Conservation (phyloP, 495 filamentous ascomycete species). For the Evansstolkia leycettana region DNA sequence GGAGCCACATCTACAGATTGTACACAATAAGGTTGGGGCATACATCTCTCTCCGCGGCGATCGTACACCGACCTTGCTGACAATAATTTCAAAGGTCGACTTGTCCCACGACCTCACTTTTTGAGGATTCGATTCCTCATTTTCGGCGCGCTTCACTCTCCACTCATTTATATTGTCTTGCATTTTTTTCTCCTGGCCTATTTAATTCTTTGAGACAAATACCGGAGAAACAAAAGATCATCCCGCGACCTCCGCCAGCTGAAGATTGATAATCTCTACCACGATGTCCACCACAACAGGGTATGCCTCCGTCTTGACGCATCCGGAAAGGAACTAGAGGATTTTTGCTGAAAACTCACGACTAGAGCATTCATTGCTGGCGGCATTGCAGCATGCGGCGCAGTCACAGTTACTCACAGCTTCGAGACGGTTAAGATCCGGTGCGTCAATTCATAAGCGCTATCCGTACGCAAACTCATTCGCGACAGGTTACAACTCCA, state of each 20-base stretch:
- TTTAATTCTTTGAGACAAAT: no score
- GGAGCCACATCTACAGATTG: no score
- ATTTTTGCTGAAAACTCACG: conserved; percentile 1
- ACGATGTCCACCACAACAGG: conserved; percentile 42
- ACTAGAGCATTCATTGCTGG: conserved; percentile 74
- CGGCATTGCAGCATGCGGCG: conserved; percentile 91
- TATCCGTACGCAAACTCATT: not conserved
- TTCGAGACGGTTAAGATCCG: conserved; percentile 99
- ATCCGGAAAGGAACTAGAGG: no score
- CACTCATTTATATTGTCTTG: not conserved
- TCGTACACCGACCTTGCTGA: no score
- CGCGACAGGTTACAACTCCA: conserved; percentile 74
- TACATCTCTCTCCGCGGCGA: no score
- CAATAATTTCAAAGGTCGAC: no score
- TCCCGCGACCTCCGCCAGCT: not conserved
- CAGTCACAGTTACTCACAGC: conserved; percentile 93
- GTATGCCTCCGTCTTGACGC: conserved; percentile 14
- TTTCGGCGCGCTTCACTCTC: no score
- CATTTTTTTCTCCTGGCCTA: not conserved
- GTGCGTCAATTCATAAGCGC: conserved; percentile 27
- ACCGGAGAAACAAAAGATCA: no score
- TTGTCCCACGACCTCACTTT: no score
- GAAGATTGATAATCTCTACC: not conserved
- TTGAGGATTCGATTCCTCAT: no score
- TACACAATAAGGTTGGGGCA: no score